phyloP scores from a whole-genome alignment of 106 monocot species.

The Ottelia alismoides region DNA sequence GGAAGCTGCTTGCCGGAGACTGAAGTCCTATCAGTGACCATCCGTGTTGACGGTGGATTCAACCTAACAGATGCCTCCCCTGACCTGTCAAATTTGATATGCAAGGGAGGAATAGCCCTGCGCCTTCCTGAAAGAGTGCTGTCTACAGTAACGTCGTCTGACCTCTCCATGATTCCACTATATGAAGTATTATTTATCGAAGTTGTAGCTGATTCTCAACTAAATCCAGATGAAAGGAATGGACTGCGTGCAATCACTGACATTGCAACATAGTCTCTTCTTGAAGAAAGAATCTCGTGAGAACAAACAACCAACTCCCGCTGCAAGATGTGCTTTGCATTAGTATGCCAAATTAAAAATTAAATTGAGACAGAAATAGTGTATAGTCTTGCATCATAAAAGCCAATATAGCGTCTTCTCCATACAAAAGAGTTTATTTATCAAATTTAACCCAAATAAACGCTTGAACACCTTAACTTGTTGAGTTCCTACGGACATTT shows the following conservation, averaged over 20 bases:
- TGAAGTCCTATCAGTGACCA: slow-evolving; percentile 31
- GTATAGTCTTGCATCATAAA: too few species aligned
- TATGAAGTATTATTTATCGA: slow-evolving; percentile 67
- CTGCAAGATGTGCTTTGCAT: too few species aligned
- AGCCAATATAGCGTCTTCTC: too few species aligned
- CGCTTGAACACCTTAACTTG: too few species aligned
- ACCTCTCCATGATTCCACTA: slow-evolving; percentile 57
- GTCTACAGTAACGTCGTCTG: slow-evolving; percentile 65
- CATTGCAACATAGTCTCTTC: slow-evolving; percentile 46
- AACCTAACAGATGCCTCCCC: slow-evolving; percentile 53
- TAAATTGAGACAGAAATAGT: too few species aligned
- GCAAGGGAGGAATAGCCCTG: slow-evolving; percentile 19
- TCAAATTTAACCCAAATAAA: too few species aligned
- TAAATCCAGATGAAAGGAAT: slow-evolving; percentile 27
- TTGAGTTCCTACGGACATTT: too few species aligned
- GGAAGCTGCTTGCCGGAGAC: slow-evolving; percentile 70
- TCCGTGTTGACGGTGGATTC: slow-evolving; percentile 32
- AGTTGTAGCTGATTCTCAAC: slow-evolving; percentile 82
- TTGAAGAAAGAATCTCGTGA: slow-evolving; percentile 59
- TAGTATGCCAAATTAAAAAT: too few species aligned
- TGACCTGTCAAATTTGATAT: slow-evolving; percentile 27
- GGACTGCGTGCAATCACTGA: slow-evolving; percentile 27
- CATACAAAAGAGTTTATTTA: too few species aligned
- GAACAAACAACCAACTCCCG: slow-evolving; percentile 59
- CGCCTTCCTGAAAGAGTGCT: slow-evolving; percentile 46